Evolutionary conservation across 2,329 filamentous ascomycete genomes (phyloP).

Genomic region (Orbilia ellipsospora): DNA sequence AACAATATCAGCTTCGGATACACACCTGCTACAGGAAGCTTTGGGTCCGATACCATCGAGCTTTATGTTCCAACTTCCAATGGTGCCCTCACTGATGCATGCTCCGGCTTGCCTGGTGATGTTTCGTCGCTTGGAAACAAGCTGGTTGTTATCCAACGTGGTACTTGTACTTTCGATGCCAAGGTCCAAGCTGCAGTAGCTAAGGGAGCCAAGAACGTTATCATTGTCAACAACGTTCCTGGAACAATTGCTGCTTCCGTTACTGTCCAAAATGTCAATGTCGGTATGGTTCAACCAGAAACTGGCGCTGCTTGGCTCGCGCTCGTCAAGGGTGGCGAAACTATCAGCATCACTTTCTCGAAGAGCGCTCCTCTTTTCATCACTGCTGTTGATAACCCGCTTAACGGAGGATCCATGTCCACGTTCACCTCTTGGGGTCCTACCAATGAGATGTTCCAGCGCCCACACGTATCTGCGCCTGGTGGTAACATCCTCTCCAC

Average conservation of each 20-base stretch:
- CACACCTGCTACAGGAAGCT: constrained; percentile 57
- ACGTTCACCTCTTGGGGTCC: constrained; percentile 72
- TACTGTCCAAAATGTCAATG: constrained; percentile 48
- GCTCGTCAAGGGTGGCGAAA: constrained; percentile 40
- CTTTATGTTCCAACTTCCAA: constrained; percentile 46
- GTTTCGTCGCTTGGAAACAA: constrained; percentile 70
- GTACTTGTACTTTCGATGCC: constrained; percentile 68
- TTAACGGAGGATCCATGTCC: constrained; percentile 68
- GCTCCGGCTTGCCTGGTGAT: constrained; percentile 66
- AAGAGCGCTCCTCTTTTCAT: constrained; percentile 43
- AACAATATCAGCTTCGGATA: constrained; percentile 60
- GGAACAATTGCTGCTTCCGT: constrained; percentile 41
- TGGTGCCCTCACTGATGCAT: constrained; percentile 65
- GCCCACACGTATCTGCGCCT: constrained; percentile 69
- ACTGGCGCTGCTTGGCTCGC: constrained; percentile 46
- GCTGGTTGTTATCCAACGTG: constrained; percentile 72
- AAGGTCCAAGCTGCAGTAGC: constrained; percentile 69
- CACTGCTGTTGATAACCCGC: constrained; percentile 46
- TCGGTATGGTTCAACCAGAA: constrained; percentile 55
- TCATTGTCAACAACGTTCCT: constrained; percentile 70
- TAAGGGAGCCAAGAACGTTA: constrained; percentile 70
- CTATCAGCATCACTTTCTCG: constrained; percentile 48
- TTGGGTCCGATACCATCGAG: constrained; percentile 33
- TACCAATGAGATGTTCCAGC: constrained; percentile 70
- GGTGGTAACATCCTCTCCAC: constrained; percentile 72